Evolutionary conservation across 176 grass and related monocot species (phyloP), one percentile per base, ranked within the genome.

Genomic region (Oryza longistaminata): DNA sequence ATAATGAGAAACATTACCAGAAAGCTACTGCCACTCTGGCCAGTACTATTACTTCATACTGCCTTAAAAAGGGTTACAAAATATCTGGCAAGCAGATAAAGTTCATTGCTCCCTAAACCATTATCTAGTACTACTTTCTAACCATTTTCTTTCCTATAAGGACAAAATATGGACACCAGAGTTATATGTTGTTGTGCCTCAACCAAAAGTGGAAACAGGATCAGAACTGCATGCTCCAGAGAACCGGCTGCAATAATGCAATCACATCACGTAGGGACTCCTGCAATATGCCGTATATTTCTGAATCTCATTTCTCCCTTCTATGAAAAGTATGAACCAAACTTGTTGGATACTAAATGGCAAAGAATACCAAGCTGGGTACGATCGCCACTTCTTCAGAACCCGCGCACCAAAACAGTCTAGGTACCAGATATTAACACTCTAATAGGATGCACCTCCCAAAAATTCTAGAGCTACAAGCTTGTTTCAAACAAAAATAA

Each of bases 71-170:
- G 17, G 19, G 48, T 17, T 44, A 8, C 64, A 33, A 87, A 67
- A 37, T 75, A 58, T 27, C 43, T 42, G 7, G 50, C 9, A 10
- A n/a, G 52, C 11, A 50, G 58, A 80, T 64, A 29, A 66, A 37
- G 45, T 66, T 39, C 58, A 31, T n/a, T 13, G 12, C 49, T 86
- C 58, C 29, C 29, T n/a, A 80, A 77, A 68, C 49, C 53, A 85
- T 40, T 55, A 33, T 43, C 50, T 52, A 6, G 43, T 52, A 52
- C 64, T 52, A 52, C 64, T 31, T 70, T 33, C 37, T 77, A 22
- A 53, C 24, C 19, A 27, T 33, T 16, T 66, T 75, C 29, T 26
- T 24, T 4, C 31, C 14, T 31, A 34, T 61, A n/a, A 46, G 27
- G 3, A 69, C 19, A 68, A 37, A 6, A 37, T 1, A 69, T 39